These are phyloP conservation scores for Cordyceps militaris DNA, from an alignment of 2,329 filamentous ascomycete species.

Conservation along the genomic window DNA sequence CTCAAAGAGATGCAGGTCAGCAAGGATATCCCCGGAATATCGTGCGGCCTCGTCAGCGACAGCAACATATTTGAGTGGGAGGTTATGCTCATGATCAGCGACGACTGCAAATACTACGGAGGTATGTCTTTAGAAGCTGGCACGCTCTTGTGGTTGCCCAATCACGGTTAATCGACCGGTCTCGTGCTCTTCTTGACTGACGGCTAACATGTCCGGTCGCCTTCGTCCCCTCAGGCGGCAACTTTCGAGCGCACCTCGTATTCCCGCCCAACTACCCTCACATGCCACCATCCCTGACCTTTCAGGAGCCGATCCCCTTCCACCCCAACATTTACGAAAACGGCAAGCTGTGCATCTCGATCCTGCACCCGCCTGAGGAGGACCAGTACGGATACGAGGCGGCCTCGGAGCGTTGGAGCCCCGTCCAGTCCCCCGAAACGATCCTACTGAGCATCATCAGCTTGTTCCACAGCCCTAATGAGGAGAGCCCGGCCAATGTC, in stretches of 20 bases:
- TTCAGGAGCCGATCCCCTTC: slow-evolving; percentile 75
- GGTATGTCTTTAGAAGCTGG: slow-evolving; percentile 46
- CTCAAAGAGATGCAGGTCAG: slow-evolving; percentile 90
- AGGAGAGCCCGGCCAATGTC: slow-evolving; percentile 91
- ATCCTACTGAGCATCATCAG: slow-evolving; percentile 89
- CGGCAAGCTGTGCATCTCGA: slow-evolving; percentile 92
- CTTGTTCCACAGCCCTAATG: slow-evolving; percentile 86
- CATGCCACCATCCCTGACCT: slow-evolving; percentile 81
- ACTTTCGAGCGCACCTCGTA: slow-evolving; percentile 77
- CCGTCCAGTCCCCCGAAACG: slow-evolving; percentile 90
- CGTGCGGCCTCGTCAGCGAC: slow-evolving; percentile 77
- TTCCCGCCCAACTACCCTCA: slow-evolving; percentile 86
- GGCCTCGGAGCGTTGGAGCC: slow-evolving; percentile 85
- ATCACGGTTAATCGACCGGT: too few relatives aligned
- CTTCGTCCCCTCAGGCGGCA: slow-evolving; percentile 56
- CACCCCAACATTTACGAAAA: slow-evolving; percentile 90
- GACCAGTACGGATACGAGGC: slow-evolving; percentile 92
- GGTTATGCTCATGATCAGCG: slow-evolving; percentile 96
- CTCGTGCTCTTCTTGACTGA: neutral
- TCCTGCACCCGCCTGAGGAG: slow-evolving; percentile 90
- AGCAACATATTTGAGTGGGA: slow-evolving; percentile 96
- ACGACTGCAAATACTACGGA: slow-evolving; percentile 89
- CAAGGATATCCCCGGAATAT: slow-evolving; percentile 90
- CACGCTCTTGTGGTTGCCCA: neutral
- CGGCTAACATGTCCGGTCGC: neutral